A percentile compares a stretch with the other conserved stretches of the same genome.
Evolutionary conservation across 2,329 filamentous ascomycete species (phyloP).

Genomic region (Fusarium buxicola): DNA sequence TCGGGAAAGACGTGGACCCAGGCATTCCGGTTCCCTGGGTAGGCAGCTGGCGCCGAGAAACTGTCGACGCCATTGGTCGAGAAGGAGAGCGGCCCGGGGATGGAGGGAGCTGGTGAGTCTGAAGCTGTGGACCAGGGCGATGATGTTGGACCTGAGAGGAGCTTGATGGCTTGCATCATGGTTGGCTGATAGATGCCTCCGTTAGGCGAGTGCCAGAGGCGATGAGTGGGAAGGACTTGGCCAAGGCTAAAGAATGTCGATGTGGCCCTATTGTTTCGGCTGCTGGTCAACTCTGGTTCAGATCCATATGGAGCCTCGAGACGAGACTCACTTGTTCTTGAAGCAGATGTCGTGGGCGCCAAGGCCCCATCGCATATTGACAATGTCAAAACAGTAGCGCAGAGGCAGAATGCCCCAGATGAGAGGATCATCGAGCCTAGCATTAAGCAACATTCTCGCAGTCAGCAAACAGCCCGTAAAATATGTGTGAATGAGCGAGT

Average conservation of each 20-base stretch:
- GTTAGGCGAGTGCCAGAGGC: conserved; percentile 78
- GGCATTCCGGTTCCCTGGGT: conserved; percentile 74
- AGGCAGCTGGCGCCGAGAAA: conserved; percentile 78
- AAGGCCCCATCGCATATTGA: conserved; percentile 87
- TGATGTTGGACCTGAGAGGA: conserved; percentile 71
- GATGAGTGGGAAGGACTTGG: conserved; percentile 91
- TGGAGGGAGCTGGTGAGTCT: conserved; percentile 21
- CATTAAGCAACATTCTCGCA: not conserved
- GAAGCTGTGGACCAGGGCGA: conserved; percentile 39
- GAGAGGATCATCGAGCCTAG: conserved; percentile 92
- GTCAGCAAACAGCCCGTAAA: conserved; percentile 8
- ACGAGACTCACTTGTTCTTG: conserved; percentile 75
- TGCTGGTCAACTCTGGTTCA: not conserved
- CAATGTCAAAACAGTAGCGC: conserved; percentile 75
- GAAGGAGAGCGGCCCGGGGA: conserved; percentile 59
- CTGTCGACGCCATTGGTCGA: conserved; percentile 74
- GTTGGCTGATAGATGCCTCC: conserved; percentile 93
- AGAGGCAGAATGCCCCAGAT: conserved; percentile 91
- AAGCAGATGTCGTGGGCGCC: conserved; percentile 98
- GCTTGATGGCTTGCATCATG: conserved; percentile 84
- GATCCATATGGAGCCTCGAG: not conserved
- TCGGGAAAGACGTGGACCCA: conserved; percentile 99
- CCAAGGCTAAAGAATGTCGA: conserved; percentile 88
- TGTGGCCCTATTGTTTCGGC: conserved; percentile 63
- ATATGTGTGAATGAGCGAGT: not conserved